These are phyloP conservation scores for Jackrogersella minutella DNA, from an alignment of 495 filamentous ascomycete species.

Conservation along the genomic window DNA sequence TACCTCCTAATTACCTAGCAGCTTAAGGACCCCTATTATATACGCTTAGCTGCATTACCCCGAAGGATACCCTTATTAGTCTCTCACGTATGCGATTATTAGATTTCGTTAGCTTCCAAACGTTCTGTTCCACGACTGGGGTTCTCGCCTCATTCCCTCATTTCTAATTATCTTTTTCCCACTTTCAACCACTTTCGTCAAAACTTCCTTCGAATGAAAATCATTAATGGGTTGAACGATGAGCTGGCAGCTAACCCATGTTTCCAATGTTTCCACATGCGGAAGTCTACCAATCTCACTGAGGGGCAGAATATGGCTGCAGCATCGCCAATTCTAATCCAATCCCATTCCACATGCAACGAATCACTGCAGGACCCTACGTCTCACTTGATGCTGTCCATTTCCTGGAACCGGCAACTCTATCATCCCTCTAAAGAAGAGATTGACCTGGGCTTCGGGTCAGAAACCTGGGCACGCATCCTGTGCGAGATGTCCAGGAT, in stretches of 20 bases:
- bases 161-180: background rate
- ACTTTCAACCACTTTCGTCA: background rate
- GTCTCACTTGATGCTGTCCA: slow-evolving; percentile 13
- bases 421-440: slow-evolving; percentile 10
- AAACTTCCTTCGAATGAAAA: slow-evolving; percentile 18
- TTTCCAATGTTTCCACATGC: slow-evolving; percentile 22
- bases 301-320: slow-evolving; percentile 30
- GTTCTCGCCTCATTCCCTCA: slow-evolving; percentile 22
- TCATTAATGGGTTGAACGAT: slow-evolving; percentile 37
- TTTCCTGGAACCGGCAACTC: slow-evolving; percentile 3
- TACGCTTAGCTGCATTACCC: no score
- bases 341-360: slow-evolving; percentile 37
- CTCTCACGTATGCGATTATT: no score
- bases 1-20: no score
- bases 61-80: background rate
- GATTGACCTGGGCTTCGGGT: background rate
- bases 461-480: background rate
- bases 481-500: slow-evolving; percentile 7
- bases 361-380: slow-evolving; percentile 36
- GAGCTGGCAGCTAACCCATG: slow-evolving; percentile 37
- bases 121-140: slow-evolving; percentile 20
- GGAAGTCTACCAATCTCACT: slow-evolving; percentile 30
- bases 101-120: no score
- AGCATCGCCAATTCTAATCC: slow-evolving; percentile 37
- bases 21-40: no score